These are phyloP conservation scores for Trametes coccinea DNA, from an alignment of 768 basidiomycete genomes.

Conservation along the genomic window DNA sequence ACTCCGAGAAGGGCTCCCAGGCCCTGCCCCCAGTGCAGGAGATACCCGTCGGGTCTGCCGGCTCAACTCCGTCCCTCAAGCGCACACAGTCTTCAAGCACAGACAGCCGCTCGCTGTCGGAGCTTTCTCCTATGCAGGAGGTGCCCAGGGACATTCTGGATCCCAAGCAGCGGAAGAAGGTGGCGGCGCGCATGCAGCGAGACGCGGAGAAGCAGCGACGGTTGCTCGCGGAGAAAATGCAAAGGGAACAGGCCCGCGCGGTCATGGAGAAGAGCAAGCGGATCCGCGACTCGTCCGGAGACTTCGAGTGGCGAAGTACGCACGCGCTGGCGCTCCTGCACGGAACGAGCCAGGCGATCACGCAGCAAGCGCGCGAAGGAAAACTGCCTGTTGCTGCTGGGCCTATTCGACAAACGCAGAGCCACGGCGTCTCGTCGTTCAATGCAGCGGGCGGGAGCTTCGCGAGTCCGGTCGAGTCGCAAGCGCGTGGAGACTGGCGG, in stretches of 20 bases:
- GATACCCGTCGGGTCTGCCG: conserved; percentile 51
- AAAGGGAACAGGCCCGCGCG: conserved; percentile 86
- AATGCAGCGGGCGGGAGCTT: conserved; percentile 66
- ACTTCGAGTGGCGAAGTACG: conserved; percentile 29
- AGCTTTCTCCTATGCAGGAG: conserved; percentile 45
- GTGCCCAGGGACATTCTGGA: conserved; percentile 46
- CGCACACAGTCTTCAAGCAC: conserved; percentile 78
- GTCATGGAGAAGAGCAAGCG: conserved; percentile 89
- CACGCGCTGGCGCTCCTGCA: conserved; percentile 36
- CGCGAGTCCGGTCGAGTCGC: conserved; percentile 22
- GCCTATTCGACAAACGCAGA: conserved; percentile 62
- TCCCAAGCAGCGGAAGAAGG: conserved; percentile 77
- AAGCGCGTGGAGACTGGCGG: conserved; percentile 43
- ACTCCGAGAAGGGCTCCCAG: conserved; percentile 56
- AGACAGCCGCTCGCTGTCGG: conserved; percentile 65
- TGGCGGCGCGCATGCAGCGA: conserved; percentile 71
- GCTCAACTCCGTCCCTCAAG: conserved; percentile 67
- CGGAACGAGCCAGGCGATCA: conserved; percentile 37
- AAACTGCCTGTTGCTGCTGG: conserved; percentile 57
- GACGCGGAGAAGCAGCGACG: conserved; percentile 88
- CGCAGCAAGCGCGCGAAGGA: conserved; percentile 26
- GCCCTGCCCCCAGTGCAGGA: conserved; percentile 74
- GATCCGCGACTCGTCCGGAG: conserved; percentile 54
- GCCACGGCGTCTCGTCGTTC: conserved; percentile 45
- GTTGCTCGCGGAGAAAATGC: conserved; percentile 67